Evolutionary conservation across 192 early-diverging fungal genomes (phyloP), one percentile per base, ranked within the genome.

Genomic region (Irineochytrium annulatum): DNA sequence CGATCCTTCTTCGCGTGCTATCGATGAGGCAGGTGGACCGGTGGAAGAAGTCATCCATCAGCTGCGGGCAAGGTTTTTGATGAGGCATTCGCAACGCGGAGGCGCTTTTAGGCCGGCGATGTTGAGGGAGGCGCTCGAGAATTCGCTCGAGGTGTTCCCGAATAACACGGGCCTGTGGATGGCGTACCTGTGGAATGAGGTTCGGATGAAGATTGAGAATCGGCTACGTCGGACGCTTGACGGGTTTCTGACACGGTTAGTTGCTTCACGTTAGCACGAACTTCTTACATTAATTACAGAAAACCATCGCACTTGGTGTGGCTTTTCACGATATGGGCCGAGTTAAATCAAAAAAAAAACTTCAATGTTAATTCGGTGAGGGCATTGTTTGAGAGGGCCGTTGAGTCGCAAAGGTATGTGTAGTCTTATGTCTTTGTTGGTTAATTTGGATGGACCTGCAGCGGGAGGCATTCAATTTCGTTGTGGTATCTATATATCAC

Each of bases 401-500:
- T 78, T 6, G 73, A 77, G 30, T 65, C 53, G 37, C 31, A 43
- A 13, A 67, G 55, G 59, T 76, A 30, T 29, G 45, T 66, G n/a
- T n/a, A n/a, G n/a, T 19, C n/a, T 51, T n/a, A 27, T 49, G 46
- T 19, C 16, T 34, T 51, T 26, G 57, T 55, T 59, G 4, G 53
- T 64, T 39, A 52, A 44, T 52, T 63, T 59, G n/a, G n/a, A n/a
- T n/a, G n/a, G n/a, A n/a, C n/a, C 52, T 28, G 59, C 48, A 79
- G 75, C 20, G 68, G 76, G 16, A 52, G 68, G 30, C 64, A 76
- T 52, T 80, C 74, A 6, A 60, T 77, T 32, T 55, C 77, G 8
- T 55, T 87, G 35, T 87, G 86, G 86, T 74, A 67, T 27, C 65
- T 85, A 2, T 82, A 81, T 62, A 81, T 87, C 54, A 44, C 80